A percentile compares a stretch with the other conserved stretches of the same genome.
phyloP scores from a whole-genome alignment of 805 yeast genomes.

The Spathaspora boniae region DNA sequence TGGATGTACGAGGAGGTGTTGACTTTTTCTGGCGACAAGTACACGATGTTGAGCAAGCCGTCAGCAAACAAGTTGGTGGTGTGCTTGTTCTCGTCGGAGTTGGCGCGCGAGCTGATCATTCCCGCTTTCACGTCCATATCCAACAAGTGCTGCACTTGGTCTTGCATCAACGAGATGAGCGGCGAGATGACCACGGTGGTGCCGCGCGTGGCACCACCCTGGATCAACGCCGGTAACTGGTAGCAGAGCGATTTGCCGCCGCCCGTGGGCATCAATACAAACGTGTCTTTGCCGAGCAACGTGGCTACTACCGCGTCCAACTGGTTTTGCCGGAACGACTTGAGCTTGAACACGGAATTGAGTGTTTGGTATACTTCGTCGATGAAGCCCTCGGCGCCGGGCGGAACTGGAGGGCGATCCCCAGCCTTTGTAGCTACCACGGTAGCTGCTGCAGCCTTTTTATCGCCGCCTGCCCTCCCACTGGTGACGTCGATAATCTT shows the following conservation, averaged over 20 bases:
- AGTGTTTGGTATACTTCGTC: constrained; percentile 61
- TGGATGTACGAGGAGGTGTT: constrained; percentile 69
- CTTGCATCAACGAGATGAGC: constrained; percentile 93
- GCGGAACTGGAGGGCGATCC: too few relatives aligned
- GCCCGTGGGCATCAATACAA: constrained; percentile 97
- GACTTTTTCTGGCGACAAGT: constrained; percentile 93
- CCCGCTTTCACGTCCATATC: constrained; percentile 72
- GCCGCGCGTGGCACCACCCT: constrained; percentile 79
- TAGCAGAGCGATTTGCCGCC: constrained; percentile 97
- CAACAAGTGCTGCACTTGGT: constrained; percentile 82
- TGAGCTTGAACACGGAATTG: constrained; percentile 56
- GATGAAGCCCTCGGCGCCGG: constrained; percentile 56
- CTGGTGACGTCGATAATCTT: constrained; percentile 17
- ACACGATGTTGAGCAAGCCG: constrained; percentile 72
- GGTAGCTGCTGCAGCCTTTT: constrained; percentile 5
- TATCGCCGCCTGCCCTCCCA: constrained; percentile 11
- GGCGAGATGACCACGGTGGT: constrained; percentile 93
- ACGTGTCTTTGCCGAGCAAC: constrained; percentile 75
- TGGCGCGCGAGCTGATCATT: constrained; percentile 79
- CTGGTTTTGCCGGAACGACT: constrained; percentile 76
- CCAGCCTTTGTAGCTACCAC: constrained; percentile 13
- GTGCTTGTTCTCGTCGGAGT: constrained; percentile 57
- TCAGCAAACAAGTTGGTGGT: constrained; percentile 59
- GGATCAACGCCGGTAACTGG: constrained; percentile 87
- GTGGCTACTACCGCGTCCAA: constrained; percentile 81